Conservation (phyloP, 176 grass and related monocot genomes). For the Otatea glauca region DNA sequence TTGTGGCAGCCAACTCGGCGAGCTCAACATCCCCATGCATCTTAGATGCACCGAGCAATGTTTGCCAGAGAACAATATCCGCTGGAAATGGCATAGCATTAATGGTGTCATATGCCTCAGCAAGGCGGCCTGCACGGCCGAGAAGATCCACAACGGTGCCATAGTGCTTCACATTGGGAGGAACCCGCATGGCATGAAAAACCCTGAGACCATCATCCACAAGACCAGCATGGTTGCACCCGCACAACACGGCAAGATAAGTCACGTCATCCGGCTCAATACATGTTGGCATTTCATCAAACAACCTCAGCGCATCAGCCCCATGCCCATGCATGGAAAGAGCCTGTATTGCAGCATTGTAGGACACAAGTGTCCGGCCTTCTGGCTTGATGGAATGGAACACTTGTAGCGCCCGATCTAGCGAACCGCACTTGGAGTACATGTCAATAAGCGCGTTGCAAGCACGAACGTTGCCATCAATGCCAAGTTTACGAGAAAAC, state of each 20-base stretch:
- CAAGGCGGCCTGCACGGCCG: conserved; percentile 64
- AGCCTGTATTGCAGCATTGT: conserved; percentile 70
- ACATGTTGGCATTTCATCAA: conserved; percentile 70
- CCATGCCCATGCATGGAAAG: conserved; percentile 73
- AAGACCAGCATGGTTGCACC: conserved; percentile 83
- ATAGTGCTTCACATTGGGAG: conserved; percentile 77
- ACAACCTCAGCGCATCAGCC: conserved; percentile 58
- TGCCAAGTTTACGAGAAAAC: conserved; percentile 42
- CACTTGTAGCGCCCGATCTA: conserved; percentile 55
- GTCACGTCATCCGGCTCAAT: conserved; percentile 69
- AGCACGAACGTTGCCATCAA: conserved; percentile 51
- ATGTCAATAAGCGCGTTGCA: conserved; percentile 77
- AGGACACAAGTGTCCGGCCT: conserved; percentile 66
- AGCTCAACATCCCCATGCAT: conserved; percentile 71
- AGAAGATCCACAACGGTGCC: conserved; percentile 84
- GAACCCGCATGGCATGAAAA: conserved; percentile 67
- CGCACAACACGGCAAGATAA: conserved; percentile 72
- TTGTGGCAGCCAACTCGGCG: conserved; percentile 62
- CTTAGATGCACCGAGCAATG: conserved; percentile 69
- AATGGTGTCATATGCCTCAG: conserved; percentile 66
- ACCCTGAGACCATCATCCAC: conserved; percentile 75
- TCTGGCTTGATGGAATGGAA: conserved; percentile 56
- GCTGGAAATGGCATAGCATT: conserved; percentile 71
- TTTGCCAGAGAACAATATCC: conserved; percentile 87
- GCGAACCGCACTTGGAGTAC: conserved; percentile 87